Percentiles rank a stretch among this genome's conserved stretches.
Evolutionary conservation across 2,329 filamentous ascomycete species (phyloP).

Genomic region (Tolypocladium album): DNA sequence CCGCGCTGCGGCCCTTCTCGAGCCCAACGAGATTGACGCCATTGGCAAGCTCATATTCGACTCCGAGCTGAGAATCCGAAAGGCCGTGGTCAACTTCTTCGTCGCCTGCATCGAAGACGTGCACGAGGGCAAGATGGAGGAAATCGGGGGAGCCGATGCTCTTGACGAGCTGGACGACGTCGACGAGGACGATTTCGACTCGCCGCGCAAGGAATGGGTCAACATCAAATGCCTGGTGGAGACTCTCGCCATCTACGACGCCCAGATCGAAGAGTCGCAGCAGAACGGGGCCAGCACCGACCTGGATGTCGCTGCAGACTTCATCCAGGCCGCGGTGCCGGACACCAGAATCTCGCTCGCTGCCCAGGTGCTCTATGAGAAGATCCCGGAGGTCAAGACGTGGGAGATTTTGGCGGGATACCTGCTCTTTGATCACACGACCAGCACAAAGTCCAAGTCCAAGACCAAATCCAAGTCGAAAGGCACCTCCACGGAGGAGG

Average conservation of each 20-base stretch:
- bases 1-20: constrained; percentile 73
- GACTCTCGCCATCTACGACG: constrained; percentile 71
- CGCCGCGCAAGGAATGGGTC: constrained; percentile 75
- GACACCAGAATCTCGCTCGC: constrained; percentile 82
- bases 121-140: constrained; percentile 69
- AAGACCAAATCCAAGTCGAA: constrained; percentile 35
- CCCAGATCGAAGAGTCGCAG: constrained; percentile 50
- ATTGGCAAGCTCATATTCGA: constrained; percentile 87
- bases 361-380: constrained; percentile 75
- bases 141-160: constrained; percentile 69
- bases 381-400: constrained; percentile 66
- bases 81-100: constrained; percentile 85
- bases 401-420: constrained; percentile 90
- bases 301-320: constrained; percentile 38
- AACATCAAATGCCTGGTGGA: constrained; percentile 86
- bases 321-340: constrained; percentile 52
- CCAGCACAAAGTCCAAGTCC: constrained; percentile 40
- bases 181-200: constrained; percentile 66
- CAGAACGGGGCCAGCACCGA: constrained; percentile 30
- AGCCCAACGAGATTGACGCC: constrained; percentile 82
- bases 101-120: constrained; percentile 75
- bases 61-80: constrained; percentile 71
- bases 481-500: constrained; percentile 41
- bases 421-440: constrained; percentile 82
- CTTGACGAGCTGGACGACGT: constrained; percentile 65